Base-by-base conservation (phyloP, 2,329 filamentous ascomycete genomes). In the Chalaropsis thielavioides region DNA sequence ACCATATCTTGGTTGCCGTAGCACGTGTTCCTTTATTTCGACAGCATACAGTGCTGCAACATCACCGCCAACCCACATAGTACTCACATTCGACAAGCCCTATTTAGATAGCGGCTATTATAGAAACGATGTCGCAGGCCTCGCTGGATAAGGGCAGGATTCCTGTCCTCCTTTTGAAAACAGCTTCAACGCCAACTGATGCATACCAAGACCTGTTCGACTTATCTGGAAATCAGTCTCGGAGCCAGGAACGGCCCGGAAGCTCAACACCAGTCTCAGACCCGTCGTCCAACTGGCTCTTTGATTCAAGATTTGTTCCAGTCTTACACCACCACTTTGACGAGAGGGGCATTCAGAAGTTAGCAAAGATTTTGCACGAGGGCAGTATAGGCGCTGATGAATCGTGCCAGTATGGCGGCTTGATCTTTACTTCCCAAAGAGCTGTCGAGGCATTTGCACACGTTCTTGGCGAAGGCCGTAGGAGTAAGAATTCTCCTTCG, bases 351-450 rank as follows among this genome's bases (percentile, higher is more conserved):
- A 75, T 90, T 69, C 72, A 75, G 35, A 74, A 75, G 54, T 74
- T 91, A 24, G 76, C 77, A 38, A 71, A 73, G 2, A 71, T 84
- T 17, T 78, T 92, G 10, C 71, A 70, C 10, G 69, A 71, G 1
- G 74, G 72, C 27, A 68, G 71, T 17, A 79, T 86, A 67, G 75
- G 76, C 58, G 70, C 63, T 1, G 35, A 44, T 17, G 19, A 19
- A 17, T 51, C 43, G 5, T 65, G 60, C 35, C 67, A 67, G n/a
- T 92, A 89, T 71, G 88, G 88, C 4, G 89, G 88, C n/a, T 76
- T 92, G 66, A 85, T 94, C 61, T 92, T 94, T 72, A 94, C 89
- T 1, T 92, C 88, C 7, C 90, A 94, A 73, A 81, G 89, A 61
- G 88, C 90, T 0, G 89, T 94, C 1, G 90, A 94, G 72, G 88